Evolutionary conservation across 2,329 filamentous ascomycete species (phyloP), one percentile per base, ranked within the genome.

Genomic region (Tolypocladium endophyticum): DNA sequence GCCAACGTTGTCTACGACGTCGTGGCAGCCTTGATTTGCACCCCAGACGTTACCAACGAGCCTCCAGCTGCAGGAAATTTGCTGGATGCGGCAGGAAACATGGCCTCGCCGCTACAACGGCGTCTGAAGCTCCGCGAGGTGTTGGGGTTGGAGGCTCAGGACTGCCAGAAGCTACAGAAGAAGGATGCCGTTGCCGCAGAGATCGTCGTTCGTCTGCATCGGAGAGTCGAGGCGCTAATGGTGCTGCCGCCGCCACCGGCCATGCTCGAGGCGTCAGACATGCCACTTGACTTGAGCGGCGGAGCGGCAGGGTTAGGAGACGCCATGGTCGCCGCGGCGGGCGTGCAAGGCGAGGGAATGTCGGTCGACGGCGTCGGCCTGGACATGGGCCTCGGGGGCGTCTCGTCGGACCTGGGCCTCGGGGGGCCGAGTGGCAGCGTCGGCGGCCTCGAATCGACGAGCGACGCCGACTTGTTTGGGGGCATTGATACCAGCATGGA

Each of bases 1-100:
- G 83, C 81, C 1, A 79, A 81, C 59, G 75, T 86, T 6, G 84
- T 83, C 0, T 82, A 91, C 59, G 89, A 92, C 65, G 79, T 92
- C 12, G 87, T 83, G 2, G 83, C 82, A 3, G 83, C 87, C 0
- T 75, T 92, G 9, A 78, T 92, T 12, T 90, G 88, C 67, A 84
- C 87, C 0, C 87, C 88, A 0, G 80, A 86, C 65, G 77, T 77
- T 1, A 78, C 73, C 41, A 81, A 78, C 64, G 72, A 78, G 60
- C 69, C 70, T 6, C 72, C 72, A 6, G 69, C 72, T 0, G 61
- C 67, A 9, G 65, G 70, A 20, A 63, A 61, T 25, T 61, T 71
- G 57, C 61, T 73, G 28, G 75, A 76, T 61, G 69, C 71, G 7
- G 66, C 73, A 54, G 69, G 74, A 41, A 67, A 74, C 67, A 61